These are phyloP conservation scores for Penicillium roqueforti DNA, from an alignment of 495 filamentous ascomycete genomes.

Conservation along the genomic window DNA sequence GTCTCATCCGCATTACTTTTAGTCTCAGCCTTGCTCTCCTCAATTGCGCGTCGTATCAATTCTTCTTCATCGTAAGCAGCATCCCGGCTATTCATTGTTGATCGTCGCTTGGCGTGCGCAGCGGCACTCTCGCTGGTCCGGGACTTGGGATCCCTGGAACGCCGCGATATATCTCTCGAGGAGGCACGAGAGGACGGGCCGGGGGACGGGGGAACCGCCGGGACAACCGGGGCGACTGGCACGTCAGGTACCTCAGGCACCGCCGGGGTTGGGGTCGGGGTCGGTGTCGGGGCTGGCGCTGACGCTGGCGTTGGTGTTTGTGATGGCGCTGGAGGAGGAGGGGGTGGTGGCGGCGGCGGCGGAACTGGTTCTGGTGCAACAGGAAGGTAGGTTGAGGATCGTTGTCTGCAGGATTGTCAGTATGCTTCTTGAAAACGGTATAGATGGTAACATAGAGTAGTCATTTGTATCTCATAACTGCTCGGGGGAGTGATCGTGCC, in stretches of 20 bases:
- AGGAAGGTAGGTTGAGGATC: slow-evolving; percentile 66
- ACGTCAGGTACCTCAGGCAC: not conserved
- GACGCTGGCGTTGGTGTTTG: too few relatives aligned
- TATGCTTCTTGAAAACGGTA: not conserved
- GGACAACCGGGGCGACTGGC: not conserved
- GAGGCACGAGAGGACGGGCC: slow-evolving; percentile 45
- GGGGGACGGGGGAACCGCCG: slow-evolving; percentile 25
- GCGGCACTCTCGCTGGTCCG: slow-evolving; percentile 43
- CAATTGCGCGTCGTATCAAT: slow-evolving; percentile 80
- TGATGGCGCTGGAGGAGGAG: not conserved
- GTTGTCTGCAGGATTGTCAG: slow-evolving; percentile 28
- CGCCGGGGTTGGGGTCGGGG: not conserved
- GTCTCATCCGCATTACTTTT: slow-evolving; percentile 46
- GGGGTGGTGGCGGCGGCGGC: not conserved
- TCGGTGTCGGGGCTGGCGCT: not conserved
- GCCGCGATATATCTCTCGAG: slow-evolving; percentile 44
- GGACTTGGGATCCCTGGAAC: slow-evolving; percentile 45
- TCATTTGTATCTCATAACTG: not conserved
- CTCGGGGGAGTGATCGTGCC: not conserved
- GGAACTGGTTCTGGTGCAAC: slow-evolving; percentile 39
- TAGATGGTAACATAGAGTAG: not conserved
- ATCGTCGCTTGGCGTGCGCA: slow-evolving; percentile 66
- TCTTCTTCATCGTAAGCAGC: slow-evolving; percentile 96
- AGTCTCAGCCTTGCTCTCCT: slow-evolving; percentile 82
- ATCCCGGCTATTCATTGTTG: slow-evolving; percentile 96